These are phyloP conservation scores for Phytophthora pinifolia DNA, from an alignment of 352 stramenopile genomes.

Conservation along the genomic window DNA sequence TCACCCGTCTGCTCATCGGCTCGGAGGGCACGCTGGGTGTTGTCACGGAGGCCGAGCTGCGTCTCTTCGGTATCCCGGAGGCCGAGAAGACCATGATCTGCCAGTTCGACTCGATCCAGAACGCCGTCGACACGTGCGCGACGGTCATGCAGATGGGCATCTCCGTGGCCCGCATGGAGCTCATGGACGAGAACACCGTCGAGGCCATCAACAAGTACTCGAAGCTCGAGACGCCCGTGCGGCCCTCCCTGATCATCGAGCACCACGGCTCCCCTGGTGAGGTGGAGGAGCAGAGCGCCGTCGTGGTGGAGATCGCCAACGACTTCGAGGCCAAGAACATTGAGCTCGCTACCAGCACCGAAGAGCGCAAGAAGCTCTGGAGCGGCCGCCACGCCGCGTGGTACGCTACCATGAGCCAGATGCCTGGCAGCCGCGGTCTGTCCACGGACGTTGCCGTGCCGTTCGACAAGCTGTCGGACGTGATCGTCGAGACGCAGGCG, in stretches of 20 bases:
- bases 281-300: conserved; percentile 86
- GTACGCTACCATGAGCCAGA: conserved; percentile 81
- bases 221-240: conserved; percentile 74
- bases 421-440: conserved; percentile 80
- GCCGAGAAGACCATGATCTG: conserved; percentile 92
- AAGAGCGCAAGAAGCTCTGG: conserved; percentile 87
- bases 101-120: conserved; percentile 91
- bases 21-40: conserved; percentile 95
- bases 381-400: conserved; percentile 83
- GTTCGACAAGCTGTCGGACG: conserved; percentile 91
- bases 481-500: conserved; percentile 92
- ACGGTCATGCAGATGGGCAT: conserved; percentile 89
- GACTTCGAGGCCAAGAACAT: conserved; percentile 88
- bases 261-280: conserved; percentile 83
- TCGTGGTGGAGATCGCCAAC: conserved; percentile 84
- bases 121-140: conserved; percentile 83
- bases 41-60: conserved; percentile 94
- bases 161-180: conserved; percentile 83
- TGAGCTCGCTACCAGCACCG: conserved; percentile 58
- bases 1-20: conserved; percentile 94
- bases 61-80: conserved; percentile 92
- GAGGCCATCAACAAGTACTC: conserved; percentile 87
- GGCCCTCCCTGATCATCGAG: conserved; percentile 95
- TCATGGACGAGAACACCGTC: conserved; percentile 85
- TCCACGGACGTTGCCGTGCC: conserved; percentile 97